These are phyloP conservation scores for Metschnikowia continentalis DNA, from an alignment of 805 yeast species.

Conservation along the genomic window DNA sequence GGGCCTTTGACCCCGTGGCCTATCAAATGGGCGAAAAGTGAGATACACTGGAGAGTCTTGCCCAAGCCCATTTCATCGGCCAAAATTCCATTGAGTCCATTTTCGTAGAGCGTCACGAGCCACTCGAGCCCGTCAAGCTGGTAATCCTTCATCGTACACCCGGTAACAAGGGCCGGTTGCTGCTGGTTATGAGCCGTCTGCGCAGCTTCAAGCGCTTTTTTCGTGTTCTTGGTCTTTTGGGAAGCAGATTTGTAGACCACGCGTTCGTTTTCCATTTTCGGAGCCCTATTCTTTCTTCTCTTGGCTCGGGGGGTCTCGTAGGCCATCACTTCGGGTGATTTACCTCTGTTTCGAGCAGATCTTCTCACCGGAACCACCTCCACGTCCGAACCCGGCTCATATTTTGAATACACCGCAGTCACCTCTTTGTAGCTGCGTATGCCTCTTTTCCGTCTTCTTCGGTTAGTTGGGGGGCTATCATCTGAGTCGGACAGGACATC, in stretches of 20 bases:
- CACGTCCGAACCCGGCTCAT: neutral
- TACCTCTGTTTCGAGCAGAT: neutral
- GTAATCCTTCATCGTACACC: conserved; percentile 68
- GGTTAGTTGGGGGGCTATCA: neutral
- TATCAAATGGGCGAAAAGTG: conserved; percentile 67
- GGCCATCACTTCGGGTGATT: neutral
- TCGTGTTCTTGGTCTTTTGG: conserved; percentile 15
- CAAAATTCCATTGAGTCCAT: conserved; percentile 89
- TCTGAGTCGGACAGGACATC: neutral
- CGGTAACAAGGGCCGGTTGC: conserved; percentile 34
- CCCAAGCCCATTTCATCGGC: conserved; percentile 99
- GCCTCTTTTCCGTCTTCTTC: neutral
- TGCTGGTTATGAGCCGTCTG: conserved; percentile 22
- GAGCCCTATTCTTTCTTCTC: neutral
- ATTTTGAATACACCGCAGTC: no score
- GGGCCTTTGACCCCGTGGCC: conserved; percentile 81
- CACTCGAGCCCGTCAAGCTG: conserved; percentile 90
- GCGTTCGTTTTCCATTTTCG: neutral
- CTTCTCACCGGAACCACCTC: neutral
- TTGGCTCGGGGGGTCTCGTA: neutral
- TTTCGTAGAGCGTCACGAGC: conserved; percentile 83
- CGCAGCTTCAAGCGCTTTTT: conserved; percentile 24
- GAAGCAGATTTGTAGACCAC: neutral
- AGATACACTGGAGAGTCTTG: conserved; percentile 84
- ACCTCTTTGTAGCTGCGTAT: no score